These are phyloP conservation scores for Simmondsia chinensis DNA, from an alignment of 148 eudicot genomes.

Conservation along the genomic window DNA sequence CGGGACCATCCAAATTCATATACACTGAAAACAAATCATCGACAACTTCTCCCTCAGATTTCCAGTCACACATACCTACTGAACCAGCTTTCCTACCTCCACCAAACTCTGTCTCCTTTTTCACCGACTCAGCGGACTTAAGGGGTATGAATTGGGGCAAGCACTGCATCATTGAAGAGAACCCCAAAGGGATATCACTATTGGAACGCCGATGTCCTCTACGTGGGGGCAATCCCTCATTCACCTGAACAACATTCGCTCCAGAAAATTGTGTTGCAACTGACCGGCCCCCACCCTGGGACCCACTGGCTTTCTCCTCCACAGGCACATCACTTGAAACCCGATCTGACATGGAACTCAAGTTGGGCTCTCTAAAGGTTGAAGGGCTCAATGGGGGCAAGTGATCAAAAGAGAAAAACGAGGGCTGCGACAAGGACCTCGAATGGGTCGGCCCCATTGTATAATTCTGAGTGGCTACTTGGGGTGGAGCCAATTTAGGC, in stretches of 20 bases:
- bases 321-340: constrained; percentile 1
- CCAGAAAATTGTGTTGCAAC: constrained; percentile 4
- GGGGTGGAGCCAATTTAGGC: constrained; percentile 7
- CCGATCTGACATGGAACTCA: constrained; percentile 2
- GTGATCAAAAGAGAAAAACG: constrained; percentile 26
- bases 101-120: constrained; percentile 16
- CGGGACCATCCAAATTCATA: constrained; percentile 35
- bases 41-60: constrained; percentile 22
- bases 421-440: constrained; percentile 29
- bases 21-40: constrained; percentile 24
- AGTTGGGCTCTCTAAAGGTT: constrained; percentile 7
- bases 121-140: constrained; percentile 17
- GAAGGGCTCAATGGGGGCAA: constrained; percentile 38
- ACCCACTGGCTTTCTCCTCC: constrained; percentile 5
- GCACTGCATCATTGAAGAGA: constrained; percentile 13
- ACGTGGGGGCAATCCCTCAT: constrained; percentile 28
- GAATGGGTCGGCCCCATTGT: constrained; percentile 15
- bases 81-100: not conserved
- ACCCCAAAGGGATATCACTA: constrained; percentile 36
- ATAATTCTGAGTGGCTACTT: constrained; percentile 11
- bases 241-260: constrained; percentile 3
- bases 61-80: constrained; percentile 7
- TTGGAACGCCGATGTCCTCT: constrained; percentile 30
- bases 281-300: not conserved
- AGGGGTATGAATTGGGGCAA: not conserved